Conservation (phyloP, 805 yeast genomes). For the Nakazawaea molendinolei region DNA sequence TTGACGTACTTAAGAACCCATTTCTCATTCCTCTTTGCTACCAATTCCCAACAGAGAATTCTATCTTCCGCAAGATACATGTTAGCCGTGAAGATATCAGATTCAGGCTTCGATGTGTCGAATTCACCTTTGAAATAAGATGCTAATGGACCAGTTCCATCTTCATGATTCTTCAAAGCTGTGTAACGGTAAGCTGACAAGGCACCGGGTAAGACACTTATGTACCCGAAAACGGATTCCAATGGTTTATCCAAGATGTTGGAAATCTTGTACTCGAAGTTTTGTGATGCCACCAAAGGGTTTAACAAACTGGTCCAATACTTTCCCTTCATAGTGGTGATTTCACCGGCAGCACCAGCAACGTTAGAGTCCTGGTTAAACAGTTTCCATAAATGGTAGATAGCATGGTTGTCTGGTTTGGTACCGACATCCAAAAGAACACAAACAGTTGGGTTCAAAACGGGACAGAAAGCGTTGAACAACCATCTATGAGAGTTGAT, state of each 20-base stretch:
- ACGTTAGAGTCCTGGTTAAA: slow-evolving; percentile 94
- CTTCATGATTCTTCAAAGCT: slow-evolving; percentile 59
- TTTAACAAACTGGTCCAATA: slow-evolving; percentile 75
- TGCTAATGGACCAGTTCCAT: slow-evolving; percentile 69
- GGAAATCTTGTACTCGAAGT: slow-evolving; percentile 93
- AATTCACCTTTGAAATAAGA: slow-evolving; percentile 92
- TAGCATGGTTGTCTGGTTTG: slow-evolving; percentile 78
- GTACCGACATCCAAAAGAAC: slow-evolving; percentile 96
- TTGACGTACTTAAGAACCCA: slow-evolving; percentile 85
- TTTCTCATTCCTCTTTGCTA: slow-evolving; percentile 65
- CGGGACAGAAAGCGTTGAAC: slow-evolving; percentile 90
- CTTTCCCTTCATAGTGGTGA: slow-evolving; percentile 90
- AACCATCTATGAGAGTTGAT: slow-evolving; percentile 98
- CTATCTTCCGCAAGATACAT: slow-evolving; percentile 98
- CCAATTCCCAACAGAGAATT: slow-evolving; percentile 88
- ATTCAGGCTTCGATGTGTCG: slow-evolving; percentile 50
- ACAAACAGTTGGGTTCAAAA: slow-evolving; percentile 85
- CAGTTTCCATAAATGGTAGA: slow-evolving; percentile 95
- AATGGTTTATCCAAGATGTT: slow-evolving; percentile 93
- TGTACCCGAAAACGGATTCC: slow-evolving; percentile 91
- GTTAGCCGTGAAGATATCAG: slow-evolving; percentile 86
- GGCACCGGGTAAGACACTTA: slow-evolving; percentile 93
- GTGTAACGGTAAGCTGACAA: slow-evolving; percentile 87
- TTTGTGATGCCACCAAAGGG: slow-evolving; percentile 94
- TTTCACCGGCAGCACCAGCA: slow-evolving; percentile 99